Evolutionary conservation across 2,329 filamentous ascomycete species (phyloP).

Genomic region (Periconia macrospinosa): DNA sequence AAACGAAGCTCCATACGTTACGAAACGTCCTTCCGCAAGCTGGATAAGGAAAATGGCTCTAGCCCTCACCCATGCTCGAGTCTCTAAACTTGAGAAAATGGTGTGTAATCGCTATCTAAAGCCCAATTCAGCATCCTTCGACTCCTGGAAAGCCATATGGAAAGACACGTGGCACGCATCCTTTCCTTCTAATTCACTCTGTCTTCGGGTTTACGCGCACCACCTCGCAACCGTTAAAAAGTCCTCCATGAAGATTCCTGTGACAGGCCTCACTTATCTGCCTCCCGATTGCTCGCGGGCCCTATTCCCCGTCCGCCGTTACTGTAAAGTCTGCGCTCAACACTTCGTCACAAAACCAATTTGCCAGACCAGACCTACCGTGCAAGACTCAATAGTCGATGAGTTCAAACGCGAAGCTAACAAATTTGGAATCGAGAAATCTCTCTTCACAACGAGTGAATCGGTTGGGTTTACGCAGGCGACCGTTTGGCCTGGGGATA

Average conservation of each 20-base stretch:
- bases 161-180: background rate
- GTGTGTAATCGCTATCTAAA: background rate
- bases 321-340: background rate
- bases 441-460: constrained; percentile 1
- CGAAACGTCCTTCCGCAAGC: background rate
- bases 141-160: background rate
- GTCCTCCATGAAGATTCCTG: background rate
- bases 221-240: constrained; percentile 1
- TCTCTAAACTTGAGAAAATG: background rate
- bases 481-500: constrained; percentile 1
- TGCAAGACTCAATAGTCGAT: background rate
- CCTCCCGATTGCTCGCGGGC: background rate
- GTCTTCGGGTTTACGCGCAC: constrained; percentile 11
- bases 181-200: background rate
- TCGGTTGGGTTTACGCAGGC: constrained; percentile 2
- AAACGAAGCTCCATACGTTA: background rate
- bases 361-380: constrained; percentile 3
- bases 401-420: constrained; percentile 4
- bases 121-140: background rate
- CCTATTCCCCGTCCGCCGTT: background rate
- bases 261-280: background rate
- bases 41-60: background rate
- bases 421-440: background rate
- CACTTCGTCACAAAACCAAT: constrained; percentile 3
- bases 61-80: background rate